Base-by-base conservation (phyloP, 306 rosid genomes). In the Casuarina glauca region DNA sequence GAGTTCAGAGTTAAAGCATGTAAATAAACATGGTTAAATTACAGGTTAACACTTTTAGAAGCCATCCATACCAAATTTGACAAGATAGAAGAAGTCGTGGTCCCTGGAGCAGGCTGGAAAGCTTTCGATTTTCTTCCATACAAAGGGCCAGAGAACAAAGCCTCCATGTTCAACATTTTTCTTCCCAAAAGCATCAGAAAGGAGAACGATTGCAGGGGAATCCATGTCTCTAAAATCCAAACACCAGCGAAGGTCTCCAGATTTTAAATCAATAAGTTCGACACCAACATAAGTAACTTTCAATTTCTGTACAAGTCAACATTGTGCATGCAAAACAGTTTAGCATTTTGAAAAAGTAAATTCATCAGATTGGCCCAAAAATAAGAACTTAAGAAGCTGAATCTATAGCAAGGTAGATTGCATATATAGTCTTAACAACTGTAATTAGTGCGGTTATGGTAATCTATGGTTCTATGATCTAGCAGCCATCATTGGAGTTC, bases 191-290 rank as follows among this genome's bases (percentile, higher is more conserved):
- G 90, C 85, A 84, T 89, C 97, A 46, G 97, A 84, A 54, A 96
- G 98, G 72, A 80, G 82, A 83, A 91, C 75, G 72, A 96, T 90
- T 15, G 98, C 96, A 68, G 97, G 97, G 60, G 96, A 86, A 81
- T 80, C 89, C 95, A 96, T 93, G 76, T 96, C 99, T 96, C 99
- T 96, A 81, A 96, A 96, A 82, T 96, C 99, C 94, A 96, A 91
- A 89, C 99, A 96, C 99, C 99, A 96, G 72, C 91, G 97, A 78
- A 93, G 98, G 69, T 96, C 99, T 80, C 97, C 99, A 42, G 96
- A 81, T 84, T 80, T 90, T 72, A 84, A 36, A 70, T 96, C 97
- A 41, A 90, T 73, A 80, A 96, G 91, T 75, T 96, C 99, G 32
- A 91, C 94, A 70, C 98, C 99, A 11, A 80, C 94, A 74, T 90